Evolutionary conservation across 495 filamentous ascomycete species (phyloP), one percentile per base, ranked within the genome.

Genomic region (Neurospora sp.): DNA sequence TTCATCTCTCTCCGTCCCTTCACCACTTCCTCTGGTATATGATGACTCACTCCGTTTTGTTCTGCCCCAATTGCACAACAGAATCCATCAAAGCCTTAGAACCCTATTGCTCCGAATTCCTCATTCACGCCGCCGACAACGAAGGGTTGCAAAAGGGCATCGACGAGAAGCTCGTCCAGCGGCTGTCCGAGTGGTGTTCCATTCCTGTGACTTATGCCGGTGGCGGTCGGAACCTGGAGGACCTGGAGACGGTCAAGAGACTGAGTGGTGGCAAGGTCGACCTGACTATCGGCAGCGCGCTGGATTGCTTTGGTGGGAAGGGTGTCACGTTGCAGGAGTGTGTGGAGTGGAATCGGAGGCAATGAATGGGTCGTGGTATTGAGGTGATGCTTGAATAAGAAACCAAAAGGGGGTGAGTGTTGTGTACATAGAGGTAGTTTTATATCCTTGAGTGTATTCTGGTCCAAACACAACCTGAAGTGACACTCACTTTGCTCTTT

Each of bases 121-220:
- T 99, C 70, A 93, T 99, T 77, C 96, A 99, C 78, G 96, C 96
- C n/a, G 96, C 96, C n/a, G 96, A 99, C 80, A 94, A 95, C 72
- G 96, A 98, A 80, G 96, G 96, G 10, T 84, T 98, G 69, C 96
- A 98, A 79, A 86, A 86, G 70, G 96, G 96, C 38, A 91, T 99
- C 70, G 96, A 99, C 76, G 91, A 95, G 77, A 87, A 91, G 70
- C 84, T 99, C 3, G 94, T 99, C 0, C 82, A 86, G 72, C 89
- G 84, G 72, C 83, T 99, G 69, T 91, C 93, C 2, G 82, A 90
- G 75, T 98, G 95, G 93, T 96, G 93, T 77, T 89, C 85, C 11
- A 94, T 96, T 69, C 96, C 96, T 11, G 91, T 98, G 5, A 99
- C 96, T 3, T 99, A 99, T 84, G 96, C 96, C 39, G 96, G 96